Conservation (phyloP, 2,329 filamentous ascomycete genomes). For the Lanzia echinophila region DNA sequence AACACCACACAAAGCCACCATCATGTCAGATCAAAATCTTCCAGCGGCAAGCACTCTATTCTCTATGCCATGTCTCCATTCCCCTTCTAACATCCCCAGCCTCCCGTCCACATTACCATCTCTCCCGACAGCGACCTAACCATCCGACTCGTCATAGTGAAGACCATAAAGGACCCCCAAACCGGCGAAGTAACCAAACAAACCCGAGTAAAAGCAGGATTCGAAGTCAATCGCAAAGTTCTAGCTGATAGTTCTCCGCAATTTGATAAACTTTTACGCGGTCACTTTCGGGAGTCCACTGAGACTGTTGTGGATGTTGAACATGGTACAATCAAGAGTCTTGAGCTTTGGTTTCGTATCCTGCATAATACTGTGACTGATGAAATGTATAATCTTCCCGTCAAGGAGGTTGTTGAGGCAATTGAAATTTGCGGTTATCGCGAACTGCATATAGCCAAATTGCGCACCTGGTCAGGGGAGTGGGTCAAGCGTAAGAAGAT, state of each 20-base stretch:
- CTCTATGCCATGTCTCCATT: background rate
- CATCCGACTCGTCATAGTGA: background rate
- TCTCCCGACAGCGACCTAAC: background rate
- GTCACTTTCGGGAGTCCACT: background rate
- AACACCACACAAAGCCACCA: too few relatives aligned
- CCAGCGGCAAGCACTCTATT: background rate
- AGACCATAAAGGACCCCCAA: background rate
- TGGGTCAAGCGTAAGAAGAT: background rate
- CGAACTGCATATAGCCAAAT: background rate
- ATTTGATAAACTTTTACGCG: background rate
- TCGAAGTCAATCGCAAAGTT: background rate
- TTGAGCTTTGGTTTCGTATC: slow-evolving; percentile 15
- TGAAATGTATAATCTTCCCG: slow-evolving; percentile 2
- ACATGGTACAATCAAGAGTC: slow-evolving; percentile 9
- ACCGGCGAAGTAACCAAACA: background rate
- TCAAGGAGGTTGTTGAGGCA: slow-evolving; percentile 12
- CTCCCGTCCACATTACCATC: background rate
- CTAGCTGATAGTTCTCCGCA: background rate
- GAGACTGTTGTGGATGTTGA: slow-evolving; percentile 8
- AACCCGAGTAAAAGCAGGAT: background rate
- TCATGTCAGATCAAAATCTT: too few relatives aligned
- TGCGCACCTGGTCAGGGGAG: slow-evolving; percentile 11
- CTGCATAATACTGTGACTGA: slow-evolving; percentile 11
- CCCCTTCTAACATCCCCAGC: background rate
- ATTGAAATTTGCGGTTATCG: slow-evolving; percentile 10